Evolutionary conservation across 1,139 yeast species (phyloP).

Genomic region (Yamadazyma mexicana): DNA sequence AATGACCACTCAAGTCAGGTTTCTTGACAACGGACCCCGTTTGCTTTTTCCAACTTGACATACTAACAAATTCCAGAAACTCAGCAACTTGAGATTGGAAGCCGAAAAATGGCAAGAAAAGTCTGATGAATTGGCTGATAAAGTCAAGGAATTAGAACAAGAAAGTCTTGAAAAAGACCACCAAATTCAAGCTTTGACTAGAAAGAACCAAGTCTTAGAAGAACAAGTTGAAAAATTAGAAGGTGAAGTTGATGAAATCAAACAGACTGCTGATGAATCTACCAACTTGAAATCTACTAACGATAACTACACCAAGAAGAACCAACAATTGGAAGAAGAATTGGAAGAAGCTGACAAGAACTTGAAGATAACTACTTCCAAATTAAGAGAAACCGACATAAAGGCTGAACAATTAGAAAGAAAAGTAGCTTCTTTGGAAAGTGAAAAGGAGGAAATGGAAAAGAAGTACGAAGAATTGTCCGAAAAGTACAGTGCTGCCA

Average conservation of each 20-base stretch:
- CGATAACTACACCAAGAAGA: conserved; percentile 90
- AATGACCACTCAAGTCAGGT: neutral
- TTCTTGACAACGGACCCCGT: neutral
- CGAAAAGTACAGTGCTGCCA: conserved; percentile 76
- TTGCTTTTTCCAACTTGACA: neutral
- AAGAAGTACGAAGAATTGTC: conserved; percentile 87
- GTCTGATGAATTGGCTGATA: conserved; percentile 80
- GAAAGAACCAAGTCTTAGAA: conserved; percentile 90
- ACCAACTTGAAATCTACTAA: conserved; percentile 85
- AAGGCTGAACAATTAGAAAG: conserved; percentile 97
- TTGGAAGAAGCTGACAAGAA: conserved; percentile 90
- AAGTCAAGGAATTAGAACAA: conserved; percentile 88
- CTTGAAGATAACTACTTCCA: conserved; percentile 90
- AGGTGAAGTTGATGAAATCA: conserved; percentile 72
- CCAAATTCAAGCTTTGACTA: conserved; percentile 88
- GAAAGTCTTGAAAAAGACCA: conserved; percentile 90
- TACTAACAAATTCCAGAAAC: conserved; percentile 53
- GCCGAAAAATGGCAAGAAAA: conserved; percentile 98
- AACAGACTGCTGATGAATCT: conserved; percentile 91
- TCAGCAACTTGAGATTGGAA: conserved; percentile 87
- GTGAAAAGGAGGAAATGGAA: conserved; percentile 92
- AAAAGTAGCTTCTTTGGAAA: conserved; percentile 87
- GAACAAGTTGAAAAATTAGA: conserved; percentile 90
- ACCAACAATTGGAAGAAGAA: conserved; percentile 89
- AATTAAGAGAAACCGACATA: conserved; percentile 93